These are phyloP conservation scores for Dipteronia sinensis DNA, from an alignment of 345 rosid species.

Conservation along the genomic window DNA sequence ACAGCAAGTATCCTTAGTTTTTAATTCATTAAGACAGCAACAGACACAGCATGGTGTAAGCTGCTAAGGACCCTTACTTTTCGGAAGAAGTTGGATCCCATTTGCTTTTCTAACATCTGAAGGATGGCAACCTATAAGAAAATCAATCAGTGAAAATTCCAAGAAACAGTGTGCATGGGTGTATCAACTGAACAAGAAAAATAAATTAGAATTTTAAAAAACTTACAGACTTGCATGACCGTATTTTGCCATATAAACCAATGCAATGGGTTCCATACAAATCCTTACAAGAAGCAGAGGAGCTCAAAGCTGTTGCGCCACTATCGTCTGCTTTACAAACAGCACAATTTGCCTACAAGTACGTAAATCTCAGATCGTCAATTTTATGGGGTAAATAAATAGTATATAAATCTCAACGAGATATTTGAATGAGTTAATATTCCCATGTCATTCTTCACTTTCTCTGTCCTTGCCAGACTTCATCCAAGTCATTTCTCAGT, in stretches of 20 bases:
- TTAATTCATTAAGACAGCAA: not conserved
- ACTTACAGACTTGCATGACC: conserved; percentile 98
- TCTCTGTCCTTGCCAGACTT: not conserved
- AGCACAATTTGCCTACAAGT: conserved; percentile 82
- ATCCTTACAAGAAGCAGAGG: conserved; percentile 85
- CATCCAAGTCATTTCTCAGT: not conserved
- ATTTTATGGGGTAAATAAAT: not conserved
- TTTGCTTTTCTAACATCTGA: conserved; percentile 99
- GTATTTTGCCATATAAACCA: conserved; percentile 85
- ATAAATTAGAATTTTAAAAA: conserved; percentile 4
- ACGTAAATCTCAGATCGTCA: conserved; percentile 12
- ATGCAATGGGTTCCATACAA: conserved; percentile 81
- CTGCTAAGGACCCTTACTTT: conserved; percentile 55
- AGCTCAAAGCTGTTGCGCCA: conserved; percentile 82
- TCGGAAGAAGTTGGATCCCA: conserved; percentile 96
- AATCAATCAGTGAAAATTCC: conserved; percentile 17
- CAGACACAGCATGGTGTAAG: conserved; percentile 18
- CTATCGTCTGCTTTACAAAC: conserved; percentile 94
- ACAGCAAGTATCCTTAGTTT: not conserved
- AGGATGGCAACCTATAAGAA: conserved; percentile 77
- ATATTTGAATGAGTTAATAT: not conserved
- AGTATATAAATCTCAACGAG: not conserved
- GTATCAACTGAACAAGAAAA: not conserved
- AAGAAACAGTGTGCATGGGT: not conserved
- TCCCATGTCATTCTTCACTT: not conserved